phyloP scores from a whole-genome alignment of 2,329 filamentous ascomycete genomes.

The Fusarium pilosicola region DNA sequence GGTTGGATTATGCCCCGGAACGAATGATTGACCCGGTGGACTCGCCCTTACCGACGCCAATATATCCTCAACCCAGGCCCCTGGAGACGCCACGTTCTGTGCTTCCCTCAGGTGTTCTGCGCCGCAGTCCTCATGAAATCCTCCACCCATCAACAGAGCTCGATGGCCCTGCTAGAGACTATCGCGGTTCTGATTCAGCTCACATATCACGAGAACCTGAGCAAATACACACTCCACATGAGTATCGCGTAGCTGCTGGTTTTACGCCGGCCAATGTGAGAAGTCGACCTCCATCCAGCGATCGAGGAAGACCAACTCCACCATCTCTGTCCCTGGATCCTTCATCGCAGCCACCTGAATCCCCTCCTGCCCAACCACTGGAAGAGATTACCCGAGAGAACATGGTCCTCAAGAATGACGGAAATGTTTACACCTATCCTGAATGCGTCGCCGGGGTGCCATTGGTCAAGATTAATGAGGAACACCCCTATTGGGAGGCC shows the following conservation, averaged over 20 bases:
- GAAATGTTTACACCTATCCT: slow-evolving; percentile 60
- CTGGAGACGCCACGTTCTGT: slow-evolving; percentile 19
- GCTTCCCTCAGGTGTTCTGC: slow-evolving; percentile 26
- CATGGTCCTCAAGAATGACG: slow-evolving; percentile 60
- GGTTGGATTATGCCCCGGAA: slow-evolving; percentile 29
- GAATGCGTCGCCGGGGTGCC: slow-evolving; percentile 64
- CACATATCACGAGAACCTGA: slow-evolving; percentile 35
- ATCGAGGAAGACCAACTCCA: slow-evolving; percentile 44
- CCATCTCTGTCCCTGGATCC: slow-evolving; percentile 41
- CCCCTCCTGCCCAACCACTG: slow-evolving; percentile 2
- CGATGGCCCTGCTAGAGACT: slow-evolving; percentile 29
- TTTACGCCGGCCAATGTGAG: slow-evolving; percentile 48
- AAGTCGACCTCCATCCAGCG: slow-evolving; percentile 43
- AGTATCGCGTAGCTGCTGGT: slow-evolving; percentile 40
- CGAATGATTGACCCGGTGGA: slow-evolving; percentile 31
- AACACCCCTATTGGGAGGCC: slow-evolving; percentile 66
- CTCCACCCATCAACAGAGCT: slow-evolving; percentile 37
- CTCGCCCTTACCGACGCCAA: slow-evolving; percentile 7
- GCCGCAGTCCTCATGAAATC: slow-evolving; percentile 23
- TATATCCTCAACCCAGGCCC: slow-evolving; percentile 15
- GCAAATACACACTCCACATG: slow-evolving; percentile 43
- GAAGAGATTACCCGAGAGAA: slow-evolving; percentile 57
- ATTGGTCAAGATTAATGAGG: slow-evolving; percentile 59
- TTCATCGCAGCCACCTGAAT: slow-evolving; percentile 41
- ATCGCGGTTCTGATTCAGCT: slow-evolving; percentile 15